These are phyloP conservation scores for Parsonsia alboflavescens DNA, from an alignment of 257 asterid species.

Conservation along the genomic window DNA sequence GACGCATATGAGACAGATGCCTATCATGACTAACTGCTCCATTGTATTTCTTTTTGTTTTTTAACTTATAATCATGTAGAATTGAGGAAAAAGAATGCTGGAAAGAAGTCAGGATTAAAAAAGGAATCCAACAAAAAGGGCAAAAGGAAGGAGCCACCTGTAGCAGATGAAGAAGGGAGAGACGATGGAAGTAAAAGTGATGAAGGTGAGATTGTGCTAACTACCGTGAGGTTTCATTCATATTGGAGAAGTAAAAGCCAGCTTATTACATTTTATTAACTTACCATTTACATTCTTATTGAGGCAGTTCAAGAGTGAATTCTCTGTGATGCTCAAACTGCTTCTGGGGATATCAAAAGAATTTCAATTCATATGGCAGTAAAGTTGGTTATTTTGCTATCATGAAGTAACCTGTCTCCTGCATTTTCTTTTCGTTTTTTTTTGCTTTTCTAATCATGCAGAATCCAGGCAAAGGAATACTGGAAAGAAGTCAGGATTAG, in stretches of 20 bases:
- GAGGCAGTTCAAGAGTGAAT: neutral
- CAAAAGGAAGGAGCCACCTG: constrained; percentile 40
- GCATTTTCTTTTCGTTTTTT: constrained; percentile 2
- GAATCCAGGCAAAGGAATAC: constrained; percentile 64
- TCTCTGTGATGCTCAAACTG: neutral
- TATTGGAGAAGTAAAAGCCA: neutral
- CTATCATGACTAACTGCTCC: neutral
- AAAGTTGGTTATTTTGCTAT: neutral
- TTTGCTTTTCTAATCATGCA: constrained; percentile 16
- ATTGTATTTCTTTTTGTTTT: neutral
- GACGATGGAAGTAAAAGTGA: constrained; percentile 18
- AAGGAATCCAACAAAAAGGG: constrained; percentile 36
- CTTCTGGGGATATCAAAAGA: neutral
- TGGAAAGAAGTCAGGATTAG: constrained; percentile 42
- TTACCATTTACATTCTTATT: neutral
- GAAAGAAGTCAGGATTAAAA: constrained; percentile 40
- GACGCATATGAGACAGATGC: neutral
- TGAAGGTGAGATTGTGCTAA: constrained; percentile 12
- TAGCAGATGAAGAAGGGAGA: constrained; percentile 12
- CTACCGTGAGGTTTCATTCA: neutral
- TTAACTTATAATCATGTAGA: constrained; percentile 28
- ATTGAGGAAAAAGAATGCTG: constrained; percentile 60
- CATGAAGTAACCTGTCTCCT: neutral
- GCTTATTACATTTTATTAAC: neutral
- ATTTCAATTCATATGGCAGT: neutral